Base-by-base conservation (phyloP, 768 basidiomycete genomes). In the Lentinula boryana region DNA sequence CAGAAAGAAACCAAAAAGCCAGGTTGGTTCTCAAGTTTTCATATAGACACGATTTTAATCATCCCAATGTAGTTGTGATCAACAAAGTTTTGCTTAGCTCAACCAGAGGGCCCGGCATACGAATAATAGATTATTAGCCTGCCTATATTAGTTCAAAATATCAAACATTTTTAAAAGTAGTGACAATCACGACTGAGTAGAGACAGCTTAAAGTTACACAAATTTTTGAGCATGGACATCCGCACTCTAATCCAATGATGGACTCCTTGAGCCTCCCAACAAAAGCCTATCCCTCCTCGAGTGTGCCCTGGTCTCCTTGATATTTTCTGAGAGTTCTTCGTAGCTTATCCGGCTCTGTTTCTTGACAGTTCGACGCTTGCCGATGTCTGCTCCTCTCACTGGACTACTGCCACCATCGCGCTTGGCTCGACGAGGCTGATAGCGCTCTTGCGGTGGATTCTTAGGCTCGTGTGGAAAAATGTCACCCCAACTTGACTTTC, bases 401-500 rank as follows among this genome's bases (percentile, higher is more conserved):
- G 68, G 63, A 21, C 62, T 68, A 16, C 67, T 67, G 13, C 62
- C 69, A 58, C 69, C 72, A 6, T 43, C 38, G 46, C 71, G 69
- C 53, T 70, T 72, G 5, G 65, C 62, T 63, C 67, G 71, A 60
- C 67, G 69, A 48, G 76, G 74, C 66, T 81, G 78, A 67, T 78
- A 75, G 3, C 88, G 85, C 63, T 86, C 83, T 60, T 90, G 84
- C 0, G 89, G 85, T 5, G 78, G 68, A 68, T 90, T 92, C 73
- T 94, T 95, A 4, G 94, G 85, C 16, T 78, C 73, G 68, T 98
- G 95, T 21, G 97, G 97, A 74, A 98, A 98, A 23, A 93, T 78
- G 70, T 98, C 97, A 18, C 97, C 97, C 95, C 96, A 98, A 9
- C 73, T 74, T 0, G 91, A 87, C 75, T 98, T 98, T 38, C 95